Evolutionary conservation across 2,329 filamentous ascomycete species (phyloP).

Genomic region (Trichoderma afroharzianum): DNA sequence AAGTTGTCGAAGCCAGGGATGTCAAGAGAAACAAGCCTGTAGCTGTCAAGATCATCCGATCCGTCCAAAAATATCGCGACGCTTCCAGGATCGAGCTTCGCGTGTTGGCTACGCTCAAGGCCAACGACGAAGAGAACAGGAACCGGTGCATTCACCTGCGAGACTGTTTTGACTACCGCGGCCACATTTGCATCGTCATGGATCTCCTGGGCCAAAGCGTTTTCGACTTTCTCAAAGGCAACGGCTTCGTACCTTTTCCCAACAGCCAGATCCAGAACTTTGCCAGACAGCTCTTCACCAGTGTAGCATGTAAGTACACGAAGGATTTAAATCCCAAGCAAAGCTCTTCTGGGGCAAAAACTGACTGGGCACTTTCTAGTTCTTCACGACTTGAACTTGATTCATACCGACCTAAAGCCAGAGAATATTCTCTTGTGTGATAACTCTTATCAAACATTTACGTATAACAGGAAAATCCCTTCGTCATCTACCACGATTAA

Average conservation of each 20-base stretch:
- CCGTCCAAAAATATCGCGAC: conserved; percentile 96
- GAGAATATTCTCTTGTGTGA: conserved; percentile 68
- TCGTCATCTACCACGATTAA: conserved; percentile 60
- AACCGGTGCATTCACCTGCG: conserved; percentile 96
- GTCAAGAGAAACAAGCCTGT: conserved; percentile 71
- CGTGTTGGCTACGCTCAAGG: conserved; percentile 85
- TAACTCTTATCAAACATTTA: conserved; percentile 65
- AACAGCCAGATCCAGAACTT: conserved; percentile 98
- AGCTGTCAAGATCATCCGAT: conserved; percentile 96
- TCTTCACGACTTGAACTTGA: conserved; percentile 92
- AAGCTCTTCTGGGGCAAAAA: not conserved
- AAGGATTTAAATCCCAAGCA: not conserved
- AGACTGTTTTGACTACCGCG: conserved; percentile 95
- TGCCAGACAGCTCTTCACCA: conserved; percentile 93
- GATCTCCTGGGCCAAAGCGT: conserved; percentile 86
- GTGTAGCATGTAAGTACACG: conserved; percentile 79
- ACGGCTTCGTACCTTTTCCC: conserved; percentile 92
- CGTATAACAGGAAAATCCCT: conserved; percentile 66
- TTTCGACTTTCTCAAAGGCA: conserved; percentile 96
- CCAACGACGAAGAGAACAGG: conserved; percentile 85
- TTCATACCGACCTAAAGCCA: conserved; percentile 79
- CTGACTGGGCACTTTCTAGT: conserved; percentile 48
- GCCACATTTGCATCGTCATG: conserved; percentile 88
- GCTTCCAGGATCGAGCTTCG: conserved; percentile 91
- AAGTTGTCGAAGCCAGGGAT: conserved; percentile 92